Evolutionary conservation across 257 asterid genomes (phyloP), one percentile per base, ranked within the genome.

Genomic region (Fraxinus quadrangulata): DNA sequence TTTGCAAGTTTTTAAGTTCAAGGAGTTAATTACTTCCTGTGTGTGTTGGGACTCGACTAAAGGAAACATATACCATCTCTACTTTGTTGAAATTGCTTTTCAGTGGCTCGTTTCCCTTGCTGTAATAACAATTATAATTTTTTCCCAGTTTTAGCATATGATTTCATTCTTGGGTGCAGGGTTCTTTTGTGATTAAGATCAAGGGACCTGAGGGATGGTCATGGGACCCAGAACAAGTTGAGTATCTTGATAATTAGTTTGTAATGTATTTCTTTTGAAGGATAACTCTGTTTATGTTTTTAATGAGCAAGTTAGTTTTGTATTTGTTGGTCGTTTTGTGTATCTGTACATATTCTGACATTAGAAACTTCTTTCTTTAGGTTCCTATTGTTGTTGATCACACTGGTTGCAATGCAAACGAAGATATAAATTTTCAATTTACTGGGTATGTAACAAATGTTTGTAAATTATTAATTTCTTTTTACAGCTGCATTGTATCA

Each of bases 191-290:
- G 82, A 84, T 95, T 72, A 95, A 95, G 87, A 88, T 91, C 75
- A 95, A 88, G 89, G 99, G 98, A 72, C 98, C 97, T 6, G 90
- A 89, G 79, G 99, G 99, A 67, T 95, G 99, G 98, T 88, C 97
- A 61, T 91, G 89, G 93, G 87, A 89, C 81, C 97, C 98, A 42
- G 90, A 95, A 85, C 97, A 91, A 84, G 99, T 94, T 91, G 84
- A 89, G 99, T 87, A 77, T 61, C 76, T 83, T 78, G 72, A 74
- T 72, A 78, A 45, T 45, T 45, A 4, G 91, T 59, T 39, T 70
- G 23, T 77, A 77, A 40, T 34, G 24, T 28, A 11, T 61, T 80
- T 71, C 78, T 42, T 66, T 40, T 36, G 61, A 61, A 23, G 68
- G 68, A 69, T 49, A 39, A 74, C 73, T 70, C 37, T 65, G 47